phyloP scores from a whole-genome alignment of 148 eudicot species.

The Rhododendron molle region DNA sequence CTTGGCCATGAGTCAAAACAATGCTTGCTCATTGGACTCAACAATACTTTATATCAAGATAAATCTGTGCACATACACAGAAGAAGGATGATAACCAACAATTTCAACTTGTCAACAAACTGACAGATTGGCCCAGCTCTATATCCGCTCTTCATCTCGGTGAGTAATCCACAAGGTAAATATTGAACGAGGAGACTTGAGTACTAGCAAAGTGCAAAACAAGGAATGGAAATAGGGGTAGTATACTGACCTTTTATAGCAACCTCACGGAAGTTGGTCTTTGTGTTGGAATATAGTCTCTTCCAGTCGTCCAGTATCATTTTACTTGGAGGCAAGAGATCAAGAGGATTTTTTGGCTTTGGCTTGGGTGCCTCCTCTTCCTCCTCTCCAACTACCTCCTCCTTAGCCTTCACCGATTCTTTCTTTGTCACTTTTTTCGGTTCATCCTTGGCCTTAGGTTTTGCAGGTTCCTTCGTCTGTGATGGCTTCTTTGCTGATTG shows the following conservation, averaged over 20 bases:
- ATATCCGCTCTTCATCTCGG: neutral
- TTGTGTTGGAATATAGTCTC: slow-evolving; percentile 71
- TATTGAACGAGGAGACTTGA: neutral
- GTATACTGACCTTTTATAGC: slow-evolving; percentile 50
- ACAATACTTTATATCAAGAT: neutral
- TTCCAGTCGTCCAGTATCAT: slow-evolving; percentile 83
- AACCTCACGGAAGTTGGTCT: slow-evolving; percentile 69
- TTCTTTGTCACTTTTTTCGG: neutral
- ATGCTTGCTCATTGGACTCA: neutral
- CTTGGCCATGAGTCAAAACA: neutral
- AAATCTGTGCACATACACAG: neutral
- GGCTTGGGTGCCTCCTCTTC: slow-evolving; percentile 60
- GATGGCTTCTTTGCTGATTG: neutral
- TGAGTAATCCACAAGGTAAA: neutral
- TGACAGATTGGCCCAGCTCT: neutral
- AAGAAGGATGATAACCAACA: neutral
- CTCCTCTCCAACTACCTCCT: neutral
- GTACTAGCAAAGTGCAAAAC: neutral
- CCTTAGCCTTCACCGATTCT: neutral
- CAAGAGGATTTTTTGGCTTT: slow-evolving; percentile 23
- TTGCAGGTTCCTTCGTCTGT: neutral
- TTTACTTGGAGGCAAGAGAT: slow-evolving; percentile 58
- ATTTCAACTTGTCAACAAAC: neutral
- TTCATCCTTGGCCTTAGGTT: neutral
- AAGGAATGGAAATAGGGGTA: neutral